Conservation (phyloP, 768 basidiomycete species). For the Hygrocybe coccinea region DNA sequence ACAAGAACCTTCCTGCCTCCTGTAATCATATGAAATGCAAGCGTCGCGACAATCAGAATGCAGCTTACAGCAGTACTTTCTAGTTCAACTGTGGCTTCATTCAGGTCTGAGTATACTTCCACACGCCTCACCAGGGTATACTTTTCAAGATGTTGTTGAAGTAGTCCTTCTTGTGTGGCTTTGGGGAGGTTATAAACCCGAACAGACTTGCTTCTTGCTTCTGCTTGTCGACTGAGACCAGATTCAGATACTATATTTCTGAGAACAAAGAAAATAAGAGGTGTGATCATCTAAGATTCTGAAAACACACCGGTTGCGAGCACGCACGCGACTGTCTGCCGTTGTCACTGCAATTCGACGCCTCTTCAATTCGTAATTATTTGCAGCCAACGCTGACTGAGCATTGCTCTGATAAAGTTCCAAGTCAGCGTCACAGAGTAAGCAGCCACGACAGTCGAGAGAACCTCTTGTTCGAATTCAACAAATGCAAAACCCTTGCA, state of each 20-base stretch:
- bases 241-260: conserved; percentile 47
- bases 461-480: conserved; percentile 80
- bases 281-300: not conserved
- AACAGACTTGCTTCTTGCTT: conserved; percentile 64
- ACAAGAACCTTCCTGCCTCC: conserved; percentile 80
- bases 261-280: not conserved
- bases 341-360: conserved; percentile 87
- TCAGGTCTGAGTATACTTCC: conserved; percentile 60
- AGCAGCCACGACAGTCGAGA: not conserved
- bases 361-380: conserved; percentile 85
- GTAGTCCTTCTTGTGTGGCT: conserved; percentile 79
- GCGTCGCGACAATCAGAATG: not conserved
- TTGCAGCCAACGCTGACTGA: conserved; percentile 64
- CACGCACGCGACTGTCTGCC: conserved; percentile 64
- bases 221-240: conserved; percentile 52
- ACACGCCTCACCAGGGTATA: conserved; percentile 63
- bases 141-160: conserved; percentile 89
- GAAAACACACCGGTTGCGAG: conserved; percentile 44
- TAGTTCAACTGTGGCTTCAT: conserved; percentile 62
- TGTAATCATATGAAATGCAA: conserved; percentile 26
- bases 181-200: conserved; percentile 71
- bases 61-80: conserved; percentile 58
- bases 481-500: conserved; percentile 88
- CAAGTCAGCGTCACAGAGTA: not conserved
- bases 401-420: conserved; percentile 54